phyloP scores from a whole-genome alignment of 2,329 filamentous ascomycete genomes.

The Boeremia lycopersici region DNA sequence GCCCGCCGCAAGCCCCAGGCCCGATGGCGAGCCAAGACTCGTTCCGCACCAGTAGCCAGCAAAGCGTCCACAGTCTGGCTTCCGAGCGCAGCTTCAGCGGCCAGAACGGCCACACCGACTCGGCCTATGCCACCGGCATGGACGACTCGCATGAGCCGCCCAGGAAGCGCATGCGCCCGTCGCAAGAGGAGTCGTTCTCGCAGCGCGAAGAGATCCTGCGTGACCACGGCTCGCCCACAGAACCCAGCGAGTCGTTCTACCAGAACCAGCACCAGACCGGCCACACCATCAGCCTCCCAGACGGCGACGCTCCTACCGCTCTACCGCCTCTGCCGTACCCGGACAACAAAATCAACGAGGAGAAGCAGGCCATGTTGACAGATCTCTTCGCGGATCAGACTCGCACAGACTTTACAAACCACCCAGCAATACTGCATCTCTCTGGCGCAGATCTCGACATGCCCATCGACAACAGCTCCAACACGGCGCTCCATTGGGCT shows the following conservation, averaged over 20 bases:
- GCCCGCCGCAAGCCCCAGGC: slow-evolving; percentile 60
- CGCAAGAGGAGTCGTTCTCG: slow-evolving; percentile 47
- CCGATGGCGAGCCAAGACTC: slow-evolving; percentile 66
- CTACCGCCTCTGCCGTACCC: slow-evolving; percentile 68
- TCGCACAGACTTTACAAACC: slow-evolving; percentile 71
- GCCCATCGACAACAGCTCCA: slow-evolving; percentile 85
- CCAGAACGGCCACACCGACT: slow-evolving; percentile 61
- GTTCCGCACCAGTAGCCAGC: slow-evolving; percentile 77
- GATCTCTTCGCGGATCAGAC: slow-evolving; percentile 64
- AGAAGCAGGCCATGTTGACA: slow-evolving; percentile 83
- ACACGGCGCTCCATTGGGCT: slow-evolving; percentile 95
- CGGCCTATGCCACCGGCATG: slow-evolving; percentile 66
- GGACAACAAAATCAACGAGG: slow-evolving; percentile 68
- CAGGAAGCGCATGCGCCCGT: slow-evolving; percentile 71
- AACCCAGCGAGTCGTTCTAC: slow-evolving; percentile 77
- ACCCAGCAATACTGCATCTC: slow-evolving; percentile 77
- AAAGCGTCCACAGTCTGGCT: slow-evolving; percentile 71
- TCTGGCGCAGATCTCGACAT: slow-evolving; percentile 84
- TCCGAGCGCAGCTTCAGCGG: slow-evolving; percentile 75
- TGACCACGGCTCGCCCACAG: slow-evolving; percentile 70
- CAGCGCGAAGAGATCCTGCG: slow-evolving; percentile 61
- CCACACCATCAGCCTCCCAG: slow-evolving; percentile 53
- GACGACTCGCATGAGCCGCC: slow-evolving; percentile 74
- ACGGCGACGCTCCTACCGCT: slow-evolving; percentile 63
- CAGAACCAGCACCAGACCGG: slow-evolving; percentile 51